Conservation (phyloP, 352 stramenopile species). For the Globisporangium cystogenes region DNA sequence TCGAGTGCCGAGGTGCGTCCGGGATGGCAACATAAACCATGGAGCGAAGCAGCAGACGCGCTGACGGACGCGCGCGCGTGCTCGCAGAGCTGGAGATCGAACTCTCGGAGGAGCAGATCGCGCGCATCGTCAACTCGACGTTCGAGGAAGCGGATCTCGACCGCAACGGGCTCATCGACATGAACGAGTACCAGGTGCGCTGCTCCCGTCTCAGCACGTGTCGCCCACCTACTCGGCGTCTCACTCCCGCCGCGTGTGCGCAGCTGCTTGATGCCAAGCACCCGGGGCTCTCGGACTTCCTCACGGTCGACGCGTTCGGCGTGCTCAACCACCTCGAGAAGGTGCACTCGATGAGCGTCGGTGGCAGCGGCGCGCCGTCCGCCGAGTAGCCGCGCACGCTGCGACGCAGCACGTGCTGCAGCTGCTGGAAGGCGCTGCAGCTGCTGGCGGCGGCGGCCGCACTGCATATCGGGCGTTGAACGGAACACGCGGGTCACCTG, state of each 20-base stretch:
- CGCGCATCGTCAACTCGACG: conserved; percentile 77
- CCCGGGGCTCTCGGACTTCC: conserved; percentile 79
- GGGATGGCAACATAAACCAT: no score
- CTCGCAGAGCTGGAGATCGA: conserved; percentile 70
- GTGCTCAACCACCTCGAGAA: conserved; percentile 82
- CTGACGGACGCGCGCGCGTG: not conserved
- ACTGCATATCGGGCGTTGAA: not conserved
- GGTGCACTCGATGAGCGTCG: conserved; percentile 70
- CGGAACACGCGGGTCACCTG: not conserved
- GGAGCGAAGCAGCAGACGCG: no score
- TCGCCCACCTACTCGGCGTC: not conserved
- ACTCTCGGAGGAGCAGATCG: conserved; percentile 69
- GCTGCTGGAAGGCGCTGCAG: not conserved
- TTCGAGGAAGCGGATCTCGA: conserved; percentile 80
- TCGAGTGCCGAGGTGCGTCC: conserved; percentile 71
- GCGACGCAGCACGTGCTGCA: not conserved
- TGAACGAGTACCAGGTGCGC: conserved; percentile 73
- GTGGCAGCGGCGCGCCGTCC: conserved; percentile 3
- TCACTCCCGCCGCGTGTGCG: not conserved
- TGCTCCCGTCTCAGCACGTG: not conserved
- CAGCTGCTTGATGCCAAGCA: conserved; percentile 78
- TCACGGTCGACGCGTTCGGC: conserved; percentile 80
- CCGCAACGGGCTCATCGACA: conserved; percentile 68
- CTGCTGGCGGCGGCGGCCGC: not conserved
- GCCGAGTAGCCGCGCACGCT: conserved; percentile 12